These are phyloP conservation scores for Trichomonascaceae sp. DNA, from an alignment of 1,139 yeast genomes.

Conservation along the genomic window DNA sequence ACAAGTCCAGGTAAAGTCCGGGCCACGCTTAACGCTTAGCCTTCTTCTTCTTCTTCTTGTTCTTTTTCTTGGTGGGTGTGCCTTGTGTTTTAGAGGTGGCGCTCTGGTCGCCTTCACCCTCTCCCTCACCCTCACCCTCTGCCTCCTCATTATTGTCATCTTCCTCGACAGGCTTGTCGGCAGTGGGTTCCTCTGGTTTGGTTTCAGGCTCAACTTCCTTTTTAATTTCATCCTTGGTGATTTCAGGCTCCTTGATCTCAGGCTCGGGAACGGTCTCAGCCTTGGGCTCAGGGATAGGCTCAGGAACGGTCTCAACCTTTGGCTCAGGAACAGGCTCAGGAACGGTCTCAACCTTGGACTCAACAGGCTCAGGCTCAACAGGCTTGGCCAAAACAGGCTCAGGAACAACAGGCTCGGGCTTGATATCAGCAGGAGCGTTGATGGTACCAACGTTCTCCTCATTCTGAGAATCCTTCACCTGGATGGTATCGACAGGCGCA, in stretches of 20 bases:
- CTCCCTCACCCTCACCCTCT: constrained; percentile 2
- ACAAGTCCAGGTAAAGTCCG: background rate
- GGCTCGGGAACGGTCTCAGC: constrained; percentile 3
- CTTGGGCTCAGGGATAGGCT: background rate
- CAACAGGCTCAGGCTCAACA: constrained; percentile 2
- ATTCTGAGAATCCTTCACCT: background rate
- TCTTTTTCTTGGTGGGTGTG: constrained; percentile 1
- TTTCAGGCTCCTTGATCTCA: constrained; percentile 1
- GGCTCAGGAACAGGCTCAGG: constrained; percentile 1
- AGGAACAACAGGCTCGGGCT: constrained; percentile 1
- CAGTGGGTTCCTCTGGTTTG: constrained; percentile 1
- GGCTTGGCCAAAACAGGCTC: constrained; percentile 1
- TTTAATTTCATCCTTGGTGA: constrained; percentile 1
- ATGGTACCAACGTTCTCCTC: constrained; percentile 1
- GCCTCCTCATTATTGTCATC: constrained; percentile 1
- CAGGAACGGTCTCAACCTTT: background rate
- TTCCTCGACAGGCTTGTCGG: constrained; percentile 4
- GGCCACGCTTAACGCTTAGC: constrained; percentile 9
- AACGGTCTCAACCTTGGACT: background rate
- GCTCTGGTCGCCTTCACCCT: constrained; percentile 1
- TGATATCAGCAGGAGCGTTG: background rate
- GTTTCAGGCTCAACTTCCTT: constrained; percentile 2
- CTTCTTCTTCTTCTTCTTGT: constrained; percentile 14
- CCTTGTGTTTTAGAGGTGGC: background rate
- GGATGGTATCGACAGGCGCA: too few relatives aligned